Conservation (phyloP, 1,284 basidiomycete species). For the Fomitopsis pinicola region DNA sequence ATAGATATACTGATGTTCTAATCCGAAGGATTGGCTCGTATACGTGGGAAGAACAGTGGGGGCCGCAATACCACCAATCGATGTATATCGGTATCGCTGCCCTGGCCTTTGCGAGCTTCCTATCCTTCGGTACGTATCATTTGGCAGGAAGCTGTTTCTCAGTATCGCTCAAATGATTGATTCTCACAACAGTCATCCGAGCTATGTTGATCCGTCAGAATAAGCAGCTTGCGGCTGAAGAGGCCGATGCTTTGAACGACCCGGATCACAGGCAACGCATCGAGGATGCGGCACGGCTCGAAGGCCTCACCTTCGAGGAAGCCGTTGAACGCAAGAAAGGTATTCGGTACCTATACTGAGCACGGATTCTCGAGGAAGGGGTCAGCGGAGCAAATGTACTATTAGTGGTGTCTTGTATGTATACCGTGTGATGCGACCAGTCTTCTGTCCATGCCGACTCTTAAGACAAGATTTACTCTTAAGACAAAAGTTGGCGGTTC, state of each 20-base stretch:
- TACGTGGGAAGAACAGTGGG: slow-evolving; percentile 33
- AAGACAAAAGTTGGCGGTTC: too few species aligned
- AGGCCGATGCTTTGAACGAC: slow-evolving; percentile 27
- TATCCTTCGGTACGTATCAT: slow-evolving; percentile 24
- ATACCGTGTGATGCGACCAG: too few species aligned
- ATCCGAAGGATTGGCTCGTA: slow-evolving; percentile 31
- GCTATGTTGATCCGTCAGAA: slow-evolving; percentile 31
- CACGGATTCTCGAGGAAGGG: neutral
- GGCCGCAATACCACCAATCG: slow-evolving; percentile 32
- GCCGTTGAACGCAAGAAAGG: slow-evolving; percentile 33
- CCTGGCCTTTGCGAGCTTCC: slow-evolving; percentile 21
- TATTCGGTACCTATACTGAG: slow-evolving; percentile 38
- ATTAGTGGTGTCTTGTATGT: too few species aligned
- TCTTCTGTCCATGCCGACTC: too few species aligned
- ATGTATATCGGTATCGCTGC: slow-evolving; percentile 32
- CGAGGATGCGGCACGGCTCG: slow-evolving; percentile 33
- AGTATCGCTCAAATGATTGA: neutral
- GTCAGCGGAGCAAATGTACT: too few species aligned
- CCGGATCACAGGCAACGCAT: slow-evolving; percentile 28
- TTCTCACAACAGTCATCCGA: slow-evolving; percentile 28
- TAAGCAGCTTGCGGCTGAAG: slow-evolving; percentile 30
- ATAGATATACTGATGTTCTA: neutral
- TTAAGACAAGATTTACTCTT: too few species aligned
- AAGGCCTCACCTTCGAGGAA: slow-evolving; percentile 34
- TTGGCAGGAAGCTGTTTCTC: neutral